These are phyloP conservation scores for Austroboletus niveus DNA, from an alignment of 1,284 basidiomycete genomes.

Conservation along the genomic window DNA sequence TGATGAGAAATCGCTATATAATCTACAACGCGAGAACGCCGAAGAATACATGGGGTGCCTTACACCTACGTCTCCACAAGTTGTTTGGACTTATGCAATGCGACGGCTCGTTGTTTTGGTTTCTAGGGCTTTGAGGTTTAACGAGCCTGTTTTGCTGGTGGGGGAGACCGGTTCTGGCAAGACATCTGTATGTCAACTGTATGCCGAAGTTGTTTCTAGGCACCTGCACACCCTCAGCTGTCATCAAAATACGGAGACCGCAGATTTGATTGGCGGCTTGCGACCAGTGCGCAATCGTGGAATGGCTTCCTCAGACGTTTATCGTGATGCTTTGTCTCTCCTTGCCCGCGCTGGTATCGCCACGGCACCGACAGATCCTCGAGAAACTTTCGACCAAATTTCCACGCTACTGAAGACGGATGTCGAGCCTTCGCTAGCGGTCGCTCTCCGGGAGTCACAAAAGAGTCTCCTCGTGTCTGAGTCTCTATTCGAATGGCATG, in stretches of 20 bases:
- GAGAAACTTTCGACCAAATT: slow-evolving; percentile 39
- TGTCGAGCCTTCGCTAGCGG: slow-evolving; percentile 32
- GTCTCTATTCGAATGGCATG: slow-evolving; percentile 95
- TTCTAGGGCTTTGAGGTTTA: slow-evolving; percentile 79
- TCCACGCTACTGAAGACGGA: slow-evolving; percentile 29
- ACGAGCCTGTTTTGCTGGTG: slow-evolving; percentile 96
- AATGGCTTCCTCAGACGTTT: slow-evolving; percentile 43
- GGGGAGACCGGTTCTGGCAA: slow-evolving; percentile 98
- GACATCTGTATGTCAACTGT: slow-evolving; percentile 94
- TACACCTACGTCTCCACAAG: slow-evolving; percentile 46
- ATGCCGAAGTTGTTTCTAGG: slow-evolving; percentile 67
- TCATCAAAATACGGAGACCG: slow-evolving; percentile 99
- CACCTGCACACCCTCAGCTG: slow-evolving; percentile 84
- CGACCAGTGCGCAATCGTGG: slow-evolving; percentile 87
- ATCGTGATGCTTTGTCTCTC: slow-evolving; percentile 41
- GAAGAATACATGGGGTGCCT: slow-evolving; percentile 54
- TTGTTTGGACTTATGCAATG: slow-evolving; percentile 95
- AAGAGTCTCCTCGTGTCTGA: slow-evolving; percentile 47
- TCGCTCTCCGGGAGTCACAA: slow-evolving; percentile 41
- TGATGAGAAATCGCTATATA: slow-evolving; percentile 70
- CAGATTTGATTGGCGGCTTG: slow-evolving; percentile 93
- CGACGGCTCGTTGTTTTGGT: slow-evolving; percentile 86
- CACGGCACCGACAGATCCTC: slow-evolving; percentile 31
- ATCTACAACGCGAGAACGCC: slow-evolving; percentile 52
- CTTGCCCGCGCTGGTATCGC: slow-evolving; percentile 44